These are phyloP conservation scores for Aspergillus nomiae DNA, from an alignment of 2,329 filamentous ascomycete genomes.

Conservation along the genomic window DNA sequence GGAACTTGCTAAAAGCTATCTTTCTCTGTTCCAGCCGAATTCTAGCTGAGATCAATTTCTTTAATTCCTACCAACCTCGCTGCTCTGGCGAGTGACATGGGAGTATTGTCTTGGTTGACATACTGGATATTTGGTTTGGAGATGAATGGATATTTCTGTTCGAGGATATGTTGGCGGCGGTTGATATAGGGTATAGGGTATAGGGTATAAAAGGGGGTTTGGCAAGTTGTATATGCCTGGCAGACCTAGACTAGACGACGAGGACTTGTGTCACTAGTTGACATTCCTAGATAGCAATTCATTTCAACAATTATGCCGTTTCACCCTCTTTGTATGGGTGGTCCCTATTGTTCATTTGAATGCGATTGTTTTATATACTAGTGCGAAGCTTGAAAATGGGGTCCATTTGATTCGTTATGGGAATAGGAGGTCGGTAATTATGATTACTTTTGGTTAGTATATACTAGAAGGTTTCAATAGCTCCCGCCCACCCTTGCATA, in stretches of 20 bases:
- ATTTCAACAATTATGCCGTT: not conserved
- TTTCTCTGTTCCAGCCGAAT: not conserved
- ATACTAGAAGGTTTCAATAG: constrained; percentile 1
- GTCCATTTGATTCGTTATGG: not conserved
- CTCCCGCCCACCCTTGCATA: not conserved
- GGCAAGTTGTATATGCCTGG: not conserved
- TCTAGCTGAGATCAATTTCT: not conserved
- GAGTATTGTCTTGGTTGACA: not conserved
- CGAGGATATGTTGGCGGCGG: not conserved
- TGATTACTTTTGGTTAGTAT: constrained; percentile 2
- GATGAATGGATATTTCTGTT: not conserved
- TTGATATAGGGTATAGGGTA: not conserved
- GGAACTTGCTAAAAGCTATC: not conserved
- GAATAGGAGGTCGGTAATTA: not conserved
- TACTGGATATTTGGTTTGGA: not conserved
- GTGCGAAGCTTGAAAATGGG: not conserved
- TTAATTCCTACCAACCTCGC: not conserved
- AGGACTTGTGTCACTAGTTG: not conserved
- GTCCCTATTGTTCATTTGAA: not conserved
- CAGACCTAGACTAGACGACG: not conserved
- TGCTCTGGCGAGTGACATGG: not conserved
- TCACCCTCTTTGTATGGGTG: not conserved
- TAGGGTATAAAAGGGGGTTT: not conserved
- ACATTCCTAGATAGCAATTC: not conserved
- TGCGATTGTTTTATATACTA: not conserved